Conservation (phyloP, 768 basidiomycete genomes). For the Cystofilobasidium capitatum region DNA sequence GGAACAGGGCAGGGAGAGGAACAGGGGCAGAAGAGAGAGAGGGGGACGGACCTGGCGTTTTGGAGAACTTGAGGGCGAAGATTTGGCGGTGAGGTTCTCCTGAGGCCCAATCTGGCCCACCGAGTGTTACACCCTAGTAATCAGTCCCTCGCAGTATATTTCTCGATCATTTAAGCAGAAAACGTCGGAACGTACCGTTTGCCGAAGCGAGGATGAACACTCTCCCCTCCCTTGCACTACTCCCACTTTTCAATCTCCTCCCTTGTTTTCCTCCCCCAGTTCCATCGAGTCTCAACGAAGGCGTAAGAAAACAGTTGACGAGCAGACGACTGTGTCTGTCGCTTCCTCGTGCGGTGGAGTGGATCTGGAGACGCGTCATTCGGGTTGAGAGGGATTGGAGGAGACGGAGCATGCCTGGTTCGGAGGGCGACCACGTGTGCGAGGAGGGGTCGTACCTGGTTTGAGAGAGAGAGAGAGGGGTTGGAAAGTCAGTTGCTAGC, state of each 20-base stretch:
- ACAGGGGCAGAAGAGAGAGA: no score
- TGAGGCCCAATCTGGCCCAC: not conserved
- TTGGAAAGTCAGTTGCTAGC: no score
- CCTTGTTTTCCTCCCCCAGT: not conserved
- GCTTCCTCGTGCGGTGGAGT: not conserved
- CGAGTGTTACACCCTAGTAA: not conserved
- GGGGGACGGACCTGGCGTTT: not conserved
- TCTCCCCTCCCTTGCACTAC: not conserved
- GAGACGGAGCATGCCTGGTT: not conserved
- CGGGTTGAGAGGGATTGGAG: not conserved
- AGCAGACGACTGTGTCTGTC: not conserved
- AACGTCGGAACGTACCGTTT: not conserved
- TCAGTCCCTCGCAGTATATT: not conserved
- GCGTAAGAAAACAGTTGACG: slow-evolving; percentile 1
- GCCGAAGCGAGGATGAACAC: not conserved
- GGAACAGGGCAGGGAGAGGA: no score
- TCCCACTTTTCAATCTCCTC: no score
- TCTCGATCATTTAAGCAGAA: not conserved
- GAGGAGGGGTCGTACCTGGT: not conserved
- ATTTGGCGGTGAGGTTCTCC: not conserved
- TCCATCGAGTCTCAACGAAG: not conserved
- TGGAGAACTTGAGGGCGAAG: not conserved
- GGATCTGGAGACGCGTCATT: not conserved
- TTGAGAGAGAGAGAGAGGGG: not conserved
- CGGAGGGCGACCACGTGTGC: not conserved